Evolutionary conservation across 208 protist species (phyloP).

Genomic region (Porcisia deanei): DNA sequence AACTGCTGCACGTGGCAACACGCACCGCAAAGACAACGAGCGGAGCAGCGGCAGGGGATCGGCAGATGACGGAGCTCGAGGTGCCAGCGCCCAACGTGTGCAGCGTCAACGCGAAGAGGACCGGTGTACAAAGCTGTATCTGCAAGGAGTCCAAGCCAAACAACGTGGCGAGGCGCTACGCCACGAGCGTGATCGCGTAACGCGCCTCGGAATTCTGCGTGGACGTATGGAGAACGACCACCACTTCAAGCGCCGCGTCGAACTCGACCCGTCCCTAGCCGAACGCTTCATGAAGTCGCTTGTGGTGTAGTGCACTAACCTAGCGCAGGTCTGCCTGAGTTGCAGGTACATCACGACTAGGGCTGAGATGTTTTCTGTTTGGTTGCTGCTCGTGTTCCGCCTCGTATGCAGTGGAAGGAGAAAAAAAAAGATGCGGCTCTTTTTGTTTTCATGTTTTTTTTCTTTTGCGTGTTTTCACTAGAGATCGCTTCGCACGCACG

Average conservation of each 20-base stretch:
- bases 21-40: background rate
- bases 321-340: background rate
- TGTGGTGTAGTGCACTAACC: conserved; percentile 32
- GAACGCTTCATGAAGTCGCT: conserved; percentile 85
- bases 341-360: background rate
- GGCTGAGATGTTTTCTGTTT: background rate
- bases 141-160: conserved; percentile 34
- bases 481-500: no score
- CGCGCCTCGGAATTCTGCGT: conserved; percentile 54
- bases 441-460: no score
- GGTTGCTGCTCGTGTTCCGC: no score
- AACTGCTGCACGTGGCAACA: background rate
- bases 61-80: background rate
- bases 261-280: conserved; percentile 75
- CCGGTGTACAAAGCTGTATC: conserved; percentile 58
- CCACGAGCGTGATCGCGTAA: conserved; percentile 38
- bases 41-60: background rate
- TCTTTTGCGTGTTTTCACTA: no score
- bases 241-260: conserved; percentile 86
- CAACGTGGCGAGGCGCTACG: conserved; percentile 27
- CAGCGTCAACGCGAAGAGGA: conserved; percentile 10
- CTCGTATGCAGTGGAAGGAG: no score
- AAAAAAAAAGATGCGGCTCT: no score
- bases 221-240: conserved; percentile 75
- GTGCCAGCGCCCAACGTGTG: background rate